Percentiles rank a stretch among this genome's conserved stretches.
These are phyloP conservation scores for Recurvomyces mirabilis DNA, from an alignment of 495 filamentous ascomycete species.

Conservation along the genomic window DNA sequence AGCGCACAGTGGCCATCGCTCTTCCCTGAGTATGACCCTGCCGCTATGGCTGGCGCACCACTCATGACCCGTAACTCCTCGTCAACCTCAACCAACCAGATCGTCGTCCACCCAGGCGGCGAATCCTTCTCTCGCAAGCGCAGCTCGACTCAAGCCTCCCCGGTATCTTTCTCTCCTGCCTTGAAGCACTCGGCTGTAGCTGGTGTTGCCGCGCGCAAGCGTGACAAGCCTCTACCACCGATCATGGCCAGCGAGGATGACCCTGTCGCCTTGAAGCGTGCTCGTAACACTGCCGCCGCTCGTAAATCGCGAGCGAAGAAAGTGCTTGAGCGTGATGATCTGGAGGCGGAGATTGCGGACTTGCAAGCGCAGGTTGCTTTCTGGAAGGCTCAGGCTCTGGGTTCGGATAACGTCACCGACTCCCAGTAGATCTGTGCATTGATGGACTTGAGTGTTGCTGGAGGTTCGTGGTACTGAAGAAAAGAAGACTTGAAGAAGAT, in stretches of 20 bases:
- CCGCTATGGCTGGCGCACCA: slow-evolving; percentile 28
- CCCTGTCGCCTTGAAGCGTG: slow-evolving; percentile 72
- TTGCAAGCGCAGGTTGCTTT: slow-evolving; percentile 41
- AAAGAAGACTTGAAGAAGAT: neutral
- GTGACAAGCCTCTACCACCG: slow-evolving; percentile 69
- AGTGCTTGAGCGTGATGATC: slow-evolving; percentile 52
- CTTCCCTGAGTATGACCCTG: slow-evolving; percentile 34
- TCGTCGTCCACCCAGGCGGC: slow-evolving; percentile 22
- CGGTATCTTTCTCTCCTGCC: slow-evolving; percentile 14
- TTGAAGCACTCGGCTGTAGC: slow-evolving; percentile 55
- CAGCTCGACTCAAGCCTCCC: slow-evolving; percentile 24
- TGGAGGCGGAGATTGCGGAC: slow-evolving; percentile 43
- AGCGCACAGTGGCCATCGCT: slow-evolving; percentile 21
- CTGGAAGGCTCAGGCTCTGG: slow-evolving; percentile 33
- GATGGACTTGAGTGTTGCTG: neutral
- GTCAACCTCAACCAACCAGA: slow-evolving; percentile 10
- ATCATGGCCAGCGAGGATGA: slow-evolving; percentile 66
- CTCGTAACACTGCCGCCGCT: slow-evolving; percentile 88
- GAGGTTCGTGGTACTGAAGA: neutral
- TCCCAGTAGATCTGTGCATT: too few relatives aligned
- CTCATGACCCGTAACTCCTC: slow-evolving; percentile 30
- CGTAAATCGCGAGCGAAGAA: slow-evolving; percentile 87
- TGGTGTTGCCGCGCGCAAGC: slow-evolving; percentile 58
- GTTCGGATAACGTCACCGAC: too few relatives aligned
- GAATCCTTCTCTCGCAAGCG: slow-evolving; percentile 17